Conservation (phyloP, 306 rosid species). For the Pachyrhizus erosus region DNA sequence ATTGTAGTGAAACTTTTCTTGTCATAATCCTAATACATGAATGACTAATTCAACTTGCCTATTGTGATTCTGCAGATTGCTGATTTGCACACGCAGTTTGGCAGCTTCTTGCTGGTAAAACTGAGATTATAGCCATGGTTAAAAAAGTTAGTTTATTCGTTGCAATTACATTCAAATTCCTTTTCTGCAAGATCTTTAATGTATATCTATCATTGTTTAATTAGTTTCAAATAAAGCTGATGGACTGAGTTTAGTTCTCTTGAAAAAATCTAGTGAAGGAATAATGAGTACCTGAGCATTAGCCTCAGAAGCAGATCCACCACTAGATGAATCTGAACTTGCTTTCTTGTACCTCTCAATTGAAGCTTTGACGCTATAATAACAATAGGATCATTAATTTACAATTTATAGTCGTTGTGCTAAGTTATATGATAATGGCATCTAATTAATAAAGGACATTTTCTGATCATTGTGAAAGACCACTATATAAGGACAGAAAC, state of each 20-base stretch:
- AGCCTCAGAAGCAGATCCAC: conserved; percentile 70
- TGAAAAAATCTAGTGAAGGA: background rate
- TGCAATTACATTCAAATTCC: background rate
- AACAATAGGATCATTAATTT: background rate
- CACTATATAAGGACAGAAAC: background rate
- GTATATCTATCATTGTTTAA: background rate
- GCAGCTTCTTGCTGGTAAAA: conserved; percentile 87
- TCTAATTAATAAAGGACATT: background rate
- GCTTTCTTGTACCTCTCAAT: conserved; percentile 95
- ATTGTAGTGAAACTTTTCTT: conserved; percentile 1
- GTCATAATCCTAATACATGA: background rate
- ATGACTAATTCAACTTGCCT: conserved; percentile 51
- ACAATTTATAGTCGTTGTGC: conserved; percentile 28
- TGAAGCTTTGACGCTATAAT: conserved; percentile 74
- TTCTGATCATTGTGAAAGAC: background rate
- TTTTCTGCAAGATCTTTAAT: background rate
- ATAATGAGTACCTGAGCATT: conserved; percentile 70
- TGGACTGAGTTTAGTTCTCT: background rate
- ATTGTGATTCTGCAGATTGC: conserved; percentile 66
- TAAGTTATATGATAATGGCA: background rate
- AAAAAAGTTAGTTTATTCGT: conserved; percentile 15
- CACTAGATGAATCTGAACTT: conserved; percentile 63
- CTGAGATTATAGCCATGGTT: conserved; percentile 54
- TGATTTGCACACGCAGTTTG: conserved; percentile 68
- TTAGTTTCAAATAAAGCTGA: background rate